Evolutionary conservation across 2,329 filamentous ascomycete genomes (phyloP), one percentile per base, ranked within the genome.

Genomic region (Calonectria naviculata): DNA sequence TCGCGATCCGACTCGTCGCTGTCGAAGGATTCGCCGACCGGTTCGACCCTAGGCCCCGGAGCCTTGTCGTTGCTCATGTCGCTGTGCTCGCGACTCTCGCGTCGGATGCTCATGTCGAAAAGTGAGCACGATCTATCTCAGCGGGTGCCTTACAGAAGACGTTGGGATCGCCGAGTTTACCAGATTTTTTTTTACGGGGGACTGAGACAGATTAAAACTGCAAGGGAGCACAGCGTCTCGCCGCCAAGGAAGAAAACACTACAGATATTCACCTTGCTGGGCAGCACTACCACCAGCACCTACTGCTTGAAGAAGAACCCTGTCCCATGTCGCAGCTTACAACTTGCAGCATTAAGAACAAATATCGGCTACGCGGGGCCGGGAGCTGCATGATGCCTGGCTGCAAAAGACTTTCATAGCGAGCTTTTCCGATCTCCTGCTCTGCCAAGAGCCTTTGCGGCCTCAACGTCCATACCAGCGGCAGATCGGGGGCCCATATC

Each of bases 1-100:
- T 72, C 72, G n/a, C 56, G 75, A 15, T 78, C 76, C 15, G 71
- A 41, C 13, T 74, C 65, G 3, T 78, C 76, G n/a, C 74, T 70
- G 26, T 78, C 75, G 15, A 68, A 61, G 0, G 52, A 31, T 1
- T 73, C 64, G 0, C 67, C 60, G 0, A 63, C 58, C 52, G 67
- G 44, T 8, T 75, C 66, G 0, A 76, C 49, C 0, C 19, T 69
- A 2, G 72, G 52, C 5, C 68, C 65, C 2, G 68, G 70, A 24
- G 49, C 47, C n/a, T 77, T 77, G 1, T 42, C 21, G 0, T 21
- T 26, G 21, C 49, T 63, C 63, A 67, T 68, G 15, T 69, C 65
- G 38, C 65, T 68, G 26, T 67, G 58, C n/a, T 75, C 63, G 19
- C 64, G 65, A 42, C 58, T 64, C 13, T 71, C 68, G 1, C 38